Evolutionary conservation across 192 early-diverging fungal species (phyloP).

Genomic region (Entomortierella parvispora): DNA sequence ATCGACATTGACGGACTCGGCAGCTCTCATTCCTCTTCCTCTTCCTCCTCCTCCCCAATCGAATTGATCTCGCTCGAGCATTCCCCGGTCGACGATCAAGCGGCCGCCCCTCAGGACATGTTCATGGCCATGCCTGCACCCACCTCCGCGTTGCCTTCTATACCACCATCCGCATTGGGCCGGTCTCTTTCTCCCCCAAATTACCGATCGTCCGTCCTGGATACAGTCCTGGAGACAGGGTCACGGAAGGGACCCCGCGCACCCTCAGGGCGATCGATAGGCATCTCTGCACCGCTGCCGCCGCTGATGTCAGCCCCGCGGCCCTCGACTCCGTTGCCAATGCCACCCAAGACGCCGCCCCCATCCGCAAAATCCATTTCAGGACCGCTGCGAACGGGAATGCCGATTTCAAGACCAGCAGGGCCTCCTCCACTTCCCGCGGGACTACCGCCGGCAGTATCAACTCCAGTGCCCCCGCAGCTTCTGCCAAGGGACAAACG

Average conservation of each 20-base stretch:
- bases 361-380: conserved; percentile 8
- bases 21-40: no score
- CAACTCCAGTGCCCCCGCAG: conserved; percentile 12
- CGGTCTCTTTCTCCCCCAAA: neutral
- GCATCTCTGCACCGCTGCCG: neutral
- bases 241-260: conserved; percentile 7
- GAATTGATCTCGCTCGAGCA: neutral
- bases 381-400: neutral
- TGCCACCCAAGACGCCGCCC: conserved; percentile 27
- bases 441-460: neutral
- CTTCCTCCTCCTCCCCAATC: neutral
- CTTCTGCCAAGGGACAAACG: conserved; percentile 16
- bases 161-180: neutral
- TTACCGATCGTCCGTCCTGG: neutral
- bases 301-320: neutral
- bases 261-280: conserved; percentile 9
- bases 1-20: conserved; percentile 1
- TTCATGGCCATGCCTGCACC: conserved; percentile 5
- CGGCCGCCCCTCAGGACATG: no score
- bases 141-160: conserved; percentile 4
- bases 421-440: neutral
- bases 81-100: neutral
- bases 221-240: neutral
- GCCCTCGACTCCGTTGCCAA: conserved; percentile 14
- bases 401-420: neutral